Evolutionary conservation across 352 stramenopile genomes (phyloP), one percentile per base, ranked within the genome.

Genomic region (Nothophytophthora sp.): DNA sequence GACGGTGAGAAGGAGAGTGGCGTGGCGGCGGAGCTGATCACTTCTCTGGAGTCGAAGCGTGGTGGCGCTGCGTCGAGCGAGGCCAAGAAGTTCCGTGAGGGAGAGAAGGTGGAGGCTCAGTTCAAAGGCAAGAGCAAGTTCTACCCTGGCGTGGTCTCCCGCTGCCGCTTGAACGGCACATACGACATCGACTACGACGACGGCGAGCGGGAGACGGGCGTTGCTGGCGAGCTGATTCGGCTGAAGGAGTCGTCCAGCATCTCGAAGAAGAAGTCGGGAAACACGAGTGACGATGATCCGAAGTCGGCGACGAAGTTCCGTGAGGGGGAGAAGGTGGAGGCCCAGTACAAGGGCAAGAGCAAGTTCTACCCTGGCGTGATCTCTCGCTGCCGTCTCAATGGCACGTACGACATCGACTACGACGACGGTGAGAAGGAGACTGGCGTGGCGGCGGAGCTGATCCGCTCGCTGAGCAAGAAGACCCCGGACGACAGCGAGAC

Each of bases 351-450:
- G 15, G 82, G 80, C 19, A 57, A 67, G 37, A 48, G 44, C 7
- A 16, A 66, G 52, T 36, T 49, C 51, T 15, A 57, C 55, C 18
- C 77, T 10, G 81, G 81, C 16, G 67, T 67, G 13, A 81, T 92
- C 28, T 28, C 46, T 5, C 36, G 50, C 15, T 69, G 46, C 12
- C 50, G 77, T 19, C 69, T 88, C 50, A 55, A 88, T 39, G 70
- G 73, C 16, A 81, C 75, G 12, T 85, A 64, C 24, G 65, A 88
- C 42, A 74, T 84, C 30, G 51, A 77, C 29, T 88, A 88, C 32
- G 75, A 90, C 34, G 78, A 86, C 29, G 80, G 78, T 15, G 79
- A 86, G 34, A 82, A 88, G 49, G 77, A 90, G 44, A 57, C 40
- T 22, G 45, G 57, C 33, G 49, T 68, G 23, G 49, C 39, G 22